Evolutionary conservation across 1,284 basidiomycete species (phyloP).

Genomic region (Vanrija pseudolonga): DNA sequence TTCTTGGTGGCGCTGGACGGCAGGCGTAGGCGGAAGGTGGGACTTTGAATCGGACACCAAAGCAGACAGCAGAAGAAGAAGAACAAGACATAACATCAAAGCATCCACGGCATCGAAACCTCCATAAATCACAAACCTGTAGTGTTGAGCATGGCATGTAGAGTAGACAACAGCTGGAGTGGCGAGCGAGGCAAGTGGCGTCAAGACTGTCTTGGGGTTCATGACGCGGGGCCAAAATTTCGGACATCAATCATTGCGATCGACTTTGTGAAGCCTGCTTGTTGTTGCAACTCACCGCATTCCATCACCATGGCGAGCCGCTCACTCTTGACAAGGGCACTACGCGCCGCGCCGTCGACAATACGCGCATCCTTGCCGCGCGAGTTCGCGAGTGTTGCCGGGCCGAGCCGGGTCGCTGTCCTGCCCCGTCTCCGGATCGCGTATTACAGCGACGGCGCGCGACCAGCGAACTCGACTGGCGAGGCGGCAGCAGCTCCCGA

Average conservation of each 20-base stretch:
- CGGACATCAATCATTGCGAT: not conserved
- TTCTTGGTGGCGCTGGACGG: conserved; percentile 16
- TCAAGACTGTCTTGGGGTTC: too few species aligned
- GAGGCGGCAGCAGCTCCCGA: not conserved
- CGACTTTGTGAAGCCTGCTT: not conserved
- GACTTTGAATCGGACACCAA: not conserved
- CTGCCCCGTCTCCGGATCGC: too few species aligned
- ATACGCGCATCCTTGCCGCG: too few species aligned
- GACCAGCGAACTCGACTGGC: too few species aligned
- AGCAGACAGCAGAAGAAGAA: not conserved
- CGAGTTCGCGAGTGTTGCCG: too few species aligned
- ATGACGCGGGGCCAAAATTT: conserved; percentile 1
- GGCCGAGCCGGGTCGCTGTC: too few species aligned
- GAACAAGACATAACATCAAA: not conserved
- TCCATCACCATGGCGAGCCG: not conserved
- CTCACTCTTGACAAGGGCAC: not conserved
- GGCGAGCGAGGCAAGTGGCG: too few species aligned
- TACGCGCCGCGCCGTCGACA: not conserved
- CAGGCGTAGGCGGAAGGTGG: conserved; percentile 4
- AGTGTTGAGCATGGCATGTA: not conserved
- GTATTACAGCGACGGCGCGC: too few species aligned
- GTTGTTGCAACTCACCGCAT: not conserved
- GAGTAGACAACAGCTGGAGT: not conserved
- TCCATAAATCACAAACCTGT: too few species aligned
- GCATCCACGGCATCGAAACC: not conserved